A percentile compares a stretch with the other conserved stretches of the same genome.
Evolutionary conservation across 331 rosid species (phyloP).

Genomic region (Rosa hybrid): DNA sequence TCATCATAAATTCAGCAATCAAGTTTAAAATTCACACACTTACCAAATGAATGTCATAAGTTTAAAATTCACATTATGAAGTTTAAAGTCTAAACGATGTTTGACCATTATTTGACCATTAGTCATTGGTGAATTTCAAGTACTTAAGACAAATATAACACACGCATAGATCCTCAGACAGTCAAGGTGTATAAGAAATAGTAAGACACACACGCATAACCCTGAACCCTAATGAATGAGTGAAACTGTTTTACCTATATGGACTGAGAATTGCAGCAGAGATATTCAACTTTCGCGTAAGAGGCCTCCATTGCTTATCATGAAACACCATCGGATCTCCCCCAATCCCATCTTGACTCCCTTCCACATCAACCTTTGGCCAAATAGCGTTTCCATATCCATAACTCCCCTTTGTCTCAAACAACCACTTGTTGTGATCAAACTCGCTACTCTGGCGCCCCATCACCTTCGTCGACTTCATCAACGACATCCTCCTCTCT

Average conservation of each 20-base stretch:
- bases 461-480: constrained; percentile 42
- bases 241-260: constrained; percentile 48
- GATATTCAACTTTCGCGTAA: constrained; percentile 56
- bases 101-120: background rate
- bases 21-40: background rate
- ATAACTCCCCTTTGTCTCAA: constrained; percentile 66
- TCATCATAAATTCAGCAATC: background rate
- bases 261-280: constrained; percentile 72
- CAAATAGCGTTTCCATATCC: constrained; percentile 82
- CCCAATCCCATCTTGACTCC: constrained; percentile 45
- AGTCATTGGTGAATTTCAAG: background rate
- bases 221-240: background rate
- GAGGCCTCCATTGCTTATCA: constrained; percentile 64
- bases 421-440: constrained; percentile 59
- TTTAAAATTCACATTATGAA: background rate
- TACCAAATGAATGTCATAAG: background rate
- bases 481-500: constrained; percentile 58
- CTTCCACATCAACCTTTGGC: constrained; percentile 52
- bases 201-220: background rate
- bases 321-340: constrained; percentile 55
- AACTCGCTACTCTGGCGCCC: constrained; percentile 48
- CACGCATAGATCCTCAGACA: background rate
- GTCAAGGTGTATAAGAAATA: background rate
- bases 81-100: background rate
- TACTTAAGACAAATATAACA: background rate